Conservation (phyloP, 129 eudicot genomes). For the Flaveria trinervia region DNA sequence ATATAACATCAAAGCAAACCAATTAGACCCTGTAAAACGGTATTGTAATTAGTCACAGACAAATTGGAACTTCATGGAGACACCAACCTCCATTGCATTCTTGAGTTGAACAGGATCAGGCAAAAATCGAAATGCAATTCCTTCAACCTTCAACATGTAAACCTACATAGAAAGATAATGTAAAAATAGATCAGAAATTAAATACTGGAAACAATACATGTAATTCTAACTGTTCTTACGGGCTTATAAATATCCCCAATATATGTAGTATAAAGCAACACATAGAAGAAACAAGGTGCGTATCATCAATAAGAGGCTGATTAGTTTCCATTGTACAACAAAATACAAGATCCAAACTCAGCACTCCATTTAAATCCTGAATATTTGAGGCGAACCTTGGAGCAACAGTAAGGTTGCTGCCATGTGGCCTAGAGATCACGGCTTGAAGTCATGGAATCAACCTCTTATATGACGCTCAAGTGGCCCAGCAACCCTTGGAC, state of each 20-base stretch:
- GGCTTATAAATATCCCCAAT: background rate
- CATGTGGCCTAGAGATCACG: too few species aligned
- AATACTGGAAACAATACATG: background rate
- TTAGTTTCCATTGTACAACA: background rate
- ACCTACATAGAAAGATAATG: conserved; percentile 47
- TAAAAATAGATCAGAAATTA: background rate
- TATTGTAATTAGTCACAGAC: background rate
- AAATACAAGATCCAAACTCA: background rate
- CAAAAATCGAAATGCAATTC: conserved; percentile 92
- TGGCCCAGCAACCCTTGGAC: too few species aligned
- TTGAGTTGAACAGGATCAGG: conserved; percentile 96
- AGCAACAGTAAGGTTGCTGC: too few species aligned
- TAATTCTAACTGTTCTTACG: background rate
- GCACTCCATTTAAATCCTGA: background rate
- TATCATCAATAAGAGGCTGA: background rate
- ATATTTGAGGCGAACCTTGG: background rate
- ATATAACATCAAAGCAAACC: background rate
- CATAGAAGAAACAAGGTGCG: background rate
- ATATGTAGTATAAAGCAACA: background rate
- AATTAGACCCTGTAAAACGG: background rate
- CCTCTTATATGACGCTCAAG: too few species aligned
- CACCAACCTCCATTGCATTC: conserved; percentile 81
- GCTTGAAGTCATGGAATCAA: too few species aligned
- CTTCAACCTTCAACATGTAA: conserved; percentile 86
- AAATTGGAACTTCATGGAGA: background rate